These are phyloP conservation scores for Beauveria australis DNA, from an alignment of 2,329 filamentous ascomycete species.

Conservation along the genomic window DNA sequence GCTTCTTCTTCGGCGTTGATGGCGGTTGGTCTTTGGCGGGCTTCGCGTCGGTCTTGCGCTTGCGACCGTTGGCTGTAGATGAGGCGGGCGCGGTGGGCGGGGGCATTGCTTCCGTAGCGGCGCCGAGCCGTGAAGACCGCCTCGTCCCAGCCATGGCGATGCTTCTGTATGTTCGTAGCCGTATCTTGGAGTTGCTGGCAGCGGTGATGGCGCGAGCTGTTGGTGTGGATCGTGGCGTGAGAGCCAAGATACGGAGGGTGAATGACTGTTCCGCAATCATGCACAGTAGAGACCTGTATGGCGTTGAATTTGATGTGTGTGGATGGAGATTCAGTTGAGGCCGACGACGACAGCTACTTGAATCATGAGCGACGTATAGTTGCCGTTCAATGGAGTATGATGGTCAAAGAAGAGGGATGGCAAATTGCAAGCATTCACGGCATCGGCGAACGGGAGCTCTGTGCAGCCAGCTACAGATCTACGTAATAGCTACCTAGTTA, in stretches of 20 bases:
- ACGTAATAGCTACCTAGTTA: not conserved
- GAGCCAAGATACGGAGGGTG: not conserved
- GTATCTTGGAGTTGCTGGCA: not conserved
- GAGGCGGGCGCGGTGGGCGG: slow-evolving; percentile 17
- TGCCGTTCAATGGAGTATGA: not conserved
- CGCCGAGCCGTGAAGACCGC: slow-evolving; percentile 34
- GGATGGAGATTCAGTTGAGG: no score
- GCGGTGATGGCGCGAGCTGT: not conserved
- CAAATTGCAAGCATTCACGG: not conserved
- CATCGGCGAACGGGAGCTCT: not conserved
- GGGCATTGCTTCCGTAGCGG: slow-evolving; percentile 17
- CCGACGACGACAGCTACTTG: not conserved
- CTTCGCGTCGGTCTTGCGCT: slow-evolving; percentile 24
- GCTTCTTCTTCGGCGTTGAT: slow-evolving; percentile 24
- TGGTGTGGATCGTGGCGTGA: not conserved
- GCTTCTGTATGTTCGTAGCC: not conserved
- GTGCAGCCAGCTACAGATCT: not conserved
- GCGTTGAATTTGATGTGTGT: not conserved
- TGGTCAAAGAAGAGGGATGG: not conserved
- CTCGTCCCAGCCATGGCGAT: slow-evolving; percentile 26
- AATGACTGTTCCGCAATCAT: slow-evolving; percentile 1
- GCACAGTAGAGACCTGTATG: not conserved
- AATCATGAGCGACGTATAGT: not conserved
- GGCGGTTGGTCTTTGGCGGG: slow-evolving; percentile 14
- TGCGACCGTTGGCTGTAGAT: slow-evolving; percentile 17